Percentiles rank a stretch among this genome's conserved stretches.
Evolutionary conservation across 352 stramenopile genomes (phyloP).

Genomic region (Globisporangium barbulae): DNA sequence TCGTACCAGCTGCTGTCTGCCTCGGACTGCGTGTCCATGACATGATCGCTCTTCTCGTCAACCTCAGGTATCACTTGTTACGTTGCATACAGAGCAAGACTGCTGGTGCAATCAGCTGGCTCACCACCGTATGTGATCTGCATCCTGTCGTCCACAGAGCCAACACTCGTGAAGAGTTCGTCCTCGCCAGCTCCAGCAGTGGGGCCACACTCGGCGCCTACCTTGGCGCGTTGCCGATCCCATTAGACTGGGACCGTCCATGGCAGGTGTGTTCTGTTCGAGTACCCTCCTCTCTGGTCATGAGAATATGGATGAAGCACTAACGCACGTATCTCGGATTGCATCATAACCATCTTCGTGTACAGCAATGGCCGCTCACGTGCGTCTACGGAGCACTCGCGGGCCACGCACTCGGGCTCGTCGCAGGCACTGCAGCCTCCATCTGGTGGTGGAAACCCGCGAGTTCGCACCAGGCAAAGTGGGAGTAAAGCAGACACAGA

Average conservation of each 20-base stretch:
- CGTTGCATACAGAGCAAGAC: not conserved
- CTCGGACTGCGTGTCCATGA: conserved; percentile 30
- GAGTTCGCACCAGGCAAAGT: not conserved
- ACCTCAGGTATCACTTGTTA: conserved; percentile 29
- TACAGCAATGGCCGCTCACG: conserved; percentile 82
- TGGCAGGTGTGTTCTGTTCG: conserved; percentile 69
- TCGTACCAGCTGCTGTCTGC: conserved; percentile 43
- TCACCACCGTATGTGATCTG: not conserved
- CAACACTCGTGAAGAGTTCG: conserved; percentile 37
- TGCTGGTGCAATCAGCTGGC: not conserved
- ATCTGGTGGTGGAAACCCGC: not conserved
- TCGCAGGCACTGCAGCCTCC: conserved; percentile 12
- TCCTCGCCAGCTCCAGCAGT: conserved; percentile 49
- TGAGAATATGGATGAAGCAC: not conserved
- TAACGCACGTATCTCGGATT: not conserved
- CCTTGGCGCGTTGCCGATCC: conserved; percentile 73
- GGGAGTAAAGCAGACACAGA: conserved; percentile 7
- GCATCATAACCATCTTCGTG: not conserved
- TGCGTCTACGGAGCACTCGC: conserved; percentile 72
- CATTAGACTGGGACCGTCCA: conserved; percentile 84
- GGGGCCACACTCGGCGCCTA: conserved; percentile 66
- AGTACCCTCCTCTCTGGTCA: not conserved
- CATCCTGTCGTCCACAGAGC: conserved; percentile 21
- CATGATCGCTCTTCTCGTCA: conserved; percentile 55
- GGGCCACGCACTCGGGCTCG: conserved; percentile 42